Percentiles rank a stretch among this genome's conserved stretches.
phyloP scores from a whole-genome alignment of 2,329 filamentous ascomycete genomes.

The Colletotrichum sp. region DNA sequence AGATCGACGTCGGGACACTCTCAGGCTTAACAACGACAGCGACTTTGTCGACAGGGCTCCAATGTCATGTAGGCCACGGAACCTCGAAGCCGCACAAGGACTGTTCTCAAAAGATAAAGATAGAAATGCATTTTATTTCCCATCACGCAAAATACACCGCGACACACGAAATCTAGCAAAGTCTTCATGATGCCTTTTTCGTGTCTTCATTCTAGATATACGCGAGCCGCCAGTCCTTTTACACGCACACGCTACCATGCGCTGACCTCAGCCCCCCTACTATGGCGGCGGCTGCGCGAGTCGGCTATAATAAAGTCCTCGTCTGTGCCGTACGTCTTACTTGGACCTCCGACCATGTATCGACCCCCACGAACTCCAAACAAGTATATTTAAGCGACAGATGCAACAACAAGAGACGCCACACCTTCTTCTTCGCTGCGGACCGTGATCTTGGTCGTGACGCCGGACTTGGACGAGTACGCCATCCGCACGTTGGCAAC shows the following conservation, averaged over 20 bases:
- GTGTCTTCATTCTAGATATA: conserved; percentile 21
- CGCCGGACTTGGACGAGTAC: conserved; percentile 87
- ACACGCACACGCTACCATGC: background rate
- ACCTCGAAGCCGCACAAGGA: background rate
- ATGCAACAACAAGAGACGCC: conserved; percentile 81
- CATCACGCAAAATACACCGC: background rate
- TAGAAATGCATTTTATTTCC: background rate
- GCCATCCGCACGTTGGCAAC: conserved; percentile 91
- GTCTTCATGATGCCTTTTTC: conserved; percentile 10
- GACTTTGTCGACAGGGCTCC: background rate
- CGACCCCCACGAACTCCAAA: conserved; percentile 21
- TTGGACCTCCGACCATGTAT: conserved; percentile 19
- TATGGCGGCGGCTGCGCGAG: background rate
- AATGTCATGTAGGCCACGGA: background rate
- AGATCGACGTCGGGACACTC: background rate
- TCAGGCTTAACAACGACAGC: background rate
- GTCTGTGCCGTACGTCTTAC: conserved; percentile 11
- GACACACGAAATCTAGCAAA: background rate
- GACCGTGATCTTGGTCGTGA: conserved; percentile 94
- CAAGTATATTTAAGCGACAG: conserved; percentile 69
- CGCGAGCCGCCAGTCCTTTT: conserved; percentile 14
- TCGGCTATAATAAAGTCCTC: conserved; percentile 7
- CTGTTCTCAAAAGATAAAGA: background rate
- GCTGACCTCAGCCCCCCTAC: background rate
- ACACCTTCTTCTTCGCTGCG: conserved; percentile 93